Percentiles rank a stretch among this genome's conserved stretches.
Conservation (phyloP, 2,329 filamentous ascomycete genomes). For the Curvularia spicifera region DNA sequence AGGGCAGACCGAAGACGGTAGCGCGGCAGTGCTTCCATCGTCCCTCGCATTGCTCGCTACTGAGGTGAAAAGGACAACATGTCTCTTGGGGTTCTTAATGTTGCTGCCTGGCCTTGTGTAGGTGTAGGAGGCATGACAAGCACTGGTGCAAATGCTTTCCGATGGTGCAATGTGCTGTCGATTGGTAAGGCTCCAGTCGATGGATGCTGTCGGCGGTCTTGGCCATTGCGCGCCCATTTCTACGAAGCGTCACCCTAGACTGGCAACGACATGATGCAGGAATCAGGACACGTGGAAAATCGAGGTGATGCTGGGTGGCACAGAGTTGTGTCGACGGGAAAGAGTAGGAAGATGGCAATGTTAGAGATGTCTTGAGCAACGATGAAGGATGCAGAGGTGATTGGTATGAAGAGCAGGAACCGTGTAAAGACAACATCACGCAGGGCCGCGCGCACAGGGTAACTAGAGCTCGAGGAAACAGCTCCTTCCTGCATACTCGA, state of each 20-base stretch:
- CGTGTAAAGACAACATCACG: neutral
- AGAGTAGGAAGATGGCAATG: no score
- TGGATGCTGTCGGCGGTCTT: neutral
- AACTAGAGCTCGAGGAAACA: neutral
- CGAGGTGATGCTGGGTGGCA: no score
- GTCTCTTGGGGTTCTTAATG: conserved; percentile 1
- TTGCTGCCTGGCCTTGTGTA: conserved; percentile 18
- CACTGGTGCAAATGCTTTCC: conserved; percentile 30
- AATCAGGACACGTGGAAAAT: no score
- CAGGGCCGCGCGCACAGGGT: no score
- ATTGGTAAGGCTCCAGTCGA: neutral
- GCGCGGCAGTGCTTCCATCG: conserved; percentile 14
- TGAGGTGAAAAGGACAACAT: conserved; percentile 2
- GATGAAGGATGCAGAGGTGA: no score
- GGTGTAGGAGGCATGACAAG: conserved; percentile 18
- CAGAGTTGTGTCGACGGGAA: neutral
- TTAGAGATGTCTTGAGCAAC: no score
- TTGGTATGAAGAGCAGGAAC: neutral
- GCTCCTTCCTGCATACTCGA: neutral
- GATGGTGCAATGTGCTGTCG: conserved; percentile 8
- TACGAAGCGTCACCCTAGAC: neutral
- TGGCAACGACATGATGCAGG: neutral
- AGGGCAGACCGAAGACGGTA: conserved; percentile 10
- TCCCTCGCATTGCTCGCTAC: conserved; percentile 8
- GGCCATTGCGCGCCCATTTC: neutral